Evolutionary conservation across 805 yeast genomes (phyloP), one percentile per base, ranked within the genome.

Genomic region (Kazachstania kunashirensis): DNA sequence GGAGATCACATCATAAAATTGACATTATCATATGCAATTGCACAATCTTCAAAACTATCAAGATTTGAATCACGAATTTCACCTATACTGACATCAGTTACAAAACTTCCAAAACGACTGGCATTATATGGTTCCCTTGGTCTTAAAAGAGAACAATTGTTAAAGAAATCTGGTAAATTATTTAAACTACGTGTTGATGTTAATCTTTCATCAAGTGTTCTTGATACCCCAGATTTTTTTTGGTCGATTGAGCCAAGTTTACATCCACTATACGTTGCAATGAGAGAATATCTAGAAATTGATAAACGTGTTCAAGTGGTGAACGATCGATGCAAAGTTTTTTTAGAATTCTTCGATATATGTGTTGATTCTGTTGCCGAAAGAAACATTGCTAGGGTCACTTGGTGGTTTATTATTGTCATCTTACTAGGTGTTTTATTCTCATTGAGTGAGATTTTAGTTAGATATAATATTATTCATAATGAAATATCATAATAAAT

Each of bases 221-320:
- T 92, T 37, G 98, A 92, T 52, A 86, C 95, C 0, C 98, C 98
- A 0, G 95, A 85, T 43, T 86, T 84, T 53, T 92, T 92, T 59
- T 92, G 98, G 98, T 83, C 88, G 34, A 72, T 70, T 43, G 98
- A 92, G 61, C 98, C 98, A 5, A 88, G 95, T 26, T 69, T 92
- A 46, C 94, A 89, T 55, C 97, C 97, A 3, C 65, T 92, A 29
- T 92, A 92, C 59, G 68, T 70, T 24, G 96, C 96, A 2, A 78
- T 88, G 39, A 65, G 96, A 40, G 96, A 92, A 45, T 92, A 92
- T 51, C 63, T 92, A 39, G 98, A 92, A 60, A 88, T 92, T 43
- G 96, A 89, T 55, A 95, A 84, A 59, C 66, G 98, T 37, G 96
- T 89, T 21, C 88, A 84, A 52, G 96, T 92, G 5, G 67, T 92